phyloP scores from a whole-genome alignment of 2,329 filamentous ascomycete species.

The Pyrenochaeta sp. region DNA sequence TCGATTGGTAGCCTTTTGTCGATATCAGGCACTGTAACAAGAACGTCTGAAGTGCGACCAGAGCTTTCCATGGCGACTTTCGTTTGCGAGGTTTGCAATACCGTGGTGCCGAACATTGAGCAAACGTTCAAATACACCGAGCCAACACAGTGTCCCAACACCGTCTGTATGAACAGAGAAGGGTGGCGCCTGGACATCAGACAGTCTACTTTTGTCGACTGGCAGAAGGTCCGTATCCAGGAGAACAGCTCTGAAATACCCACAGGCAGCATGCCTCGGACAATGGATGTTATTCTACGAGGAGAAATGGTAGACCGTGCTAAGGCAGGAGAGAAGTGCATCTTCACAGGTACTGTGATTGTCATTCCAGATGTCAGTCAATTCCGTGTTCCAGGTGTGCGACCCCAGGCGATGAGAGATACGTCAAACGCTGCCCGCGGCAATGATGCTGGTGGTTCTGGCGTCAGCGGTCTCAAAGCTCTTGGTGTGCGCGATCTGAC shows the following conservation, averaged over 20 bases:
- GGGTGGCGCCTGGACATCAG: constrained; percentile 98
- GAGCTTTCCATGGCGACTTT: constrained; percentile 94
- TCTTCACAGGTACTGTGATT: constrained; percentile 95
- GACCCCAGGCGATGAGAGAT: constrained; percentile 84
- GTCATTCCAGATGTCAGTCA: constrained; percentile 98
- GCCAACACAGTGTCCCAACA: constrained; percentile 92
- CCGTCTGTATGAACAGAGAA: constrained; percentile 82
- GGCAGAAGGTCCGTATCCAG: constrained; percentile 98
- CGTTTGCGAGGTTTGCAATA: constrained; percentile 85
- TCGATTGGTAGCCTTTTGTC: constrained; percentile 94
- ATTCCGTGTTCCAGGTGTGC: constrained; percentile 84
- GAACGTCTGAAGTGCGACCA: constrained; percentile 95
- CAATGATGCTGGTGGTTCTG: constrained; percentile 81
- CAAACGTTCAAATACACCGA: constrained; percentile 98
- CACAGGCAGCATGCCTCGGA: constrained; percentile 97
- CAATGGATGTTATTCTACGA: constrained; percentile 94
- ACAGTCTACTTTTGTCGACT: constrained; percentile 97
- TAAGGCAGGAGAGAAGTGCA: constrained; percentile 97
- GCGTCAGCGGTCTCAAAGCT: constrained; percentile 87
- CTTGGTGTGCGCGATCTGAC: constrained; percentile 94
- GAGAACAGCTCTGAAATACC: constrained; percentile 99
- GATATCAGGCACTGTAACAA: constrained; percentile 94
- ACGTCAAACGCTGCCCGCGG: constrained; percentile 75
- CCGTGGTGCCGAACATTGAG: constrained; percentile 87
- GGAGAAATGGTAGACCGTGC: constrained; percentile 97